phyloP scores from a whole-genome alignment of 2,329 filamentous ascomycete species.

The Pleoardoris graminearum region DNA sequence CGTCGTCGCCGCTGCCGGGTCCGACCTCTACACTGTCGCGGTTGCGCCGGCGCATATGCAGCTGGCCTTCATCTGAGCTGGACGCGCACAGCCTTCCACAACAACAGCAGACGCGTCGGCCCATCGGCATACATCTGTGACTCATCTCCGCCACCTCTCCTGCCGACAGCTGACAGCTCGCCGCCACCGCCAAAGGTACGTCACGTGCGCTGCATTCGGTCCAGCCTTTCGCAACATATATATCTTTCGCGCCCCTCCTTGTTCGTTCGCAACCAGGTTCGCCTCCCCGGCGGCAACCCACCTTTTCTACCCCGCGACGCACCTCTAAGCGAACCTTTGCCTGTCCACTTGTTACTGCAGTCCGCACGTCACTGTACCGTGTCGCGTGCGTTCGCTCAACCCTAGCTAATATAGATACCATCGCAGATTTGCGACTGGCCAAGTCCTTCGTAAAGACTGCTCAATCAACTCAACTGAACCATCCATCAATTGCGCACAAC shows the following conservation, averaged over 20 bases:
- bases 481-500: constrained; percentile 13
- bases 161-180: constrained; percentile 15
- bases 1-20: constrained; percentile 13
- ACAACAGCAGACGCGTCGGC: constrained; percentile 32
- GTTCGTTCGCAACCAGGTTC: constrained; percentile 10
- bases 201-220: constrained; percentile 36
- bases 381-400: constrained; percentile 15
- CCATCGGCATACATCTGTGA: constrained; percentile 24
- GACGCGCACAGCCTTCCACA: constrained; percentile 23
- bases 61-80: constrained; percentile 17
- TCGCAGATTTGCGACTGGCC: constrained; percentile 19
- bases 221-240: constrained; percentile 29
- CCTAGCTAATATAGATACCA: constrained; percentile 1
- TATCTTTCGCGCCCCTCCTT: constrained; percentile 12
- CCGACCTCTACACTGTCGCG: neutral
- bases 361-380: neutral
- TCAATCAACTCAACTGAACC: constrained; percentile 16
- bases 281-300: neutral
- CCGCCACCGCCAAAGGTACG: constrained; percentile 37
- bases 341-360: constrained; percentile 14
- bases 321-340: neutral
- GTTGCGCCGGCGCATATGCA: constrained; percentile 25
- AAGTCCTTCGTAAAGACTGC: constrained; percentile 19
- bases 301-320: neutral
- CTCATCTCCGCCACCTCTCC: constrained; percentile 29